These are phyloP conservation scores for Chlorella variabilis DNA, from an alignment of 163 green algal genomes.

Conservation along the genomic window DNA sequence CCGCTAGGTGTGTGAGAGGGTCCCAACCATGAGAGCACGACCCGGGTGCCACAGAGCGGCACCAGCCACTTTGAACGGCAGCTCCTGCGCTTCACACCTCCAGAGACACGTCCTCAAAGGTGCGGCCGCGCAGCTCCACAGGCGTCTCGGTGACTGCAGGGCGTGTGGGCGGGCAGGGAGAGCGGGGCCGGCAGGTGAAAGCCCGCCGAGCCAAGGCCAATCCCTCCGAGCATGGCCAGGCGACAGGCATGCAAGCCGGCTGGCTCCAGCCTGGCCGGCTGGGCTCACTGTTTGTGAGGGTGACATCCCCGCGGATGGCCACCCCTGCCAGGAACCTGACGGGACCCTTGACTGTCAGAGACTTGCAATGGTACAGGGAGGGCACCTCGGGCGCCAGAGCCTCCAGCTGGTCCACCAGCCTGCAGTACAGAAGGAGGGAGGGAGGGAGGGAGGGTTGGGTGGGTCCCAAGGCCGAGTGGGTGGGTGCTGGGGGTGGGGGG, in stretches of 20 bases:
- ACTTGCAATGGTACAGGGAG: conserved; percentile 63
- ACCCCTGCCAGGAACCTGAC: conserved; percentile 72
- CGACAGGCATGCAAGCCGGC: neutral
- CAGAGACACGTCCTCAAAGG: neutral
- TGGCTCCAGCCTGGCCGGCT: neutral
- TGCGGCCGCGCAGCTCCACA: neutral
- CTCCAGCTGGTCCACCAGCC: conserved; percentile 92
- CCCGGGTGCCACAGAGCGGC: no score
- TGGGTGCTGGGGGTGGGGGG: no score
- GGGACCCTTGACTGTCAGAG: conserved; percentile 82
- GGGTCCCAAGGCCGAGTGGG: no score
- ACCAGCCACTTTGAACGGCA: no score
- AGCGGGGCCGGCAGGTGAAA: no score
- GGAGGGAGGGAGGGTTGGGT: neutral
- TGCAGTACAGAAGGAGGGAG: neutral
- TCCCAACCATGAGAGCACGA: no score
- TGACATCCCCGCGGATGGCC: conserved; percentile 58
- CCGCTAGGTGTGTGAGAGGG: no score
- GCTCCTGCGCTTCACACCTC: no score
- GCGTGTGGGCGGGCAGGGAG: no score
- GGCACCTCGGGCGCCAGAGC: conserved; percentile 62
- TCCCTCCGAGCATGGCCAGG: no score
- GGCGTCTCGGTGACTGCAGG: neutral
- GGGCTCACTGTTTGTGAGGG: conserved; percentile 44
- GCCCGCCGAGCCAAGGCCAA: no score